phyloP scores from a whole-genome alignment of 331 rosid genomes.

The Malus hybrid region DNA sequence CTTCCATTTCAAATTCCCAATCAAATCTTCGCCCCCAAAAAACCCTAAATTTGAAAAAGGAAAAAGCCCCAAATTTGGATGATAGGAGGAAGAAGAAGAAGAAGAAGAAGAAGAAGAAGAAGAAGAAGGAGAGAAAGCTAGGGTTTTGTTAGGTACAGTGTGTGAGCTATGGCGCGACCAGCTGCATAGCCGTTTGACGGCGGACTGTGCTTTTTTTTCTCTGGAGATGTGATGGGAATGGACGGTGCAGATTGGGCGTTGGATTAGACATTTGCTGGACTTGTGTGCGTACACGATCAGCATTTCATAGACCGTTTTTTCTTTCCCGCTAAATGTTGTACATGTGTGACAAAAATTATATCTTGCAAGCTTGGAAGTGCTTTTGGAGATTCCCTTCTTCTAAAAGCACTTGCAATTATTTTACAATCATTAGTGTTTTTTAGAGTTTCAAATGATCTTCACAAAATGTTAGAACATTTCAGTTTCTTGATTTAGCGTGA shows the following conservation, averaged over 20 bases:
- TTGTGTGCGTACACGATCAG: background rate
- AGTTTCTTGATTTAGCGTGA: too few relatives aligned
- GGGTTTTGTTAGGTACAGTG: background rate
- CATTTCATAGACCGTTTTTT: background rate
- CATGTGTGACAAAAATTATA: too few relatives aligned
- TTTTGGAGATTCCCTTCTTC: too few relatives aligned
- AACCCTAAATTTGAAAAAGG: background rate
- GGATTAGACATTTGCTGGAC: background rate
- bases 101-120: conserved; percentile 2
- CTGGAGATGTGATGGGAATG: background rate
- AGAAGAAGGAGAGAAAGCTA: background rate
- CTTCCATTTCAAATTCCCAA: conserved; percentile 41
- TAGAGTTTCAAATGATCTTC: too few relatives aligned
- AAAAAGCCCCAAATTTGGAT: too few relatives aligned
- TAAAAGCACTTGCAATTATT: too few relatives aligned
- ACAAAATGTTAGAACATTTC: too few relatives aligned
- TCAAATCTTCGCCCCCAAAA: background rate
- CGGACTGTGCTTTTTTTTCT: background rate
- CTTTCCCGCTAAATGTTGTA: background rate
- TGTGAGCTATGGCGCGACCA: background rate
- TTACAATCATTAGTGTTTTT: too few relatives aligned
- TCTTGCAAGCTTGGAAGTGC: too few relatives aligned
- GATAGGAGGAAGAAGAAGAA: too few relatives aligned
- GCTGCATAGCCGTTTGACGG: background rate
- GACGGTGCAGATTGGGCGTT: background rate